Evolutionary conservation across 2,329 filamentous ascomycete species (phyloP).

Genomic region (Gaeumannomyces tritici): DNA sequence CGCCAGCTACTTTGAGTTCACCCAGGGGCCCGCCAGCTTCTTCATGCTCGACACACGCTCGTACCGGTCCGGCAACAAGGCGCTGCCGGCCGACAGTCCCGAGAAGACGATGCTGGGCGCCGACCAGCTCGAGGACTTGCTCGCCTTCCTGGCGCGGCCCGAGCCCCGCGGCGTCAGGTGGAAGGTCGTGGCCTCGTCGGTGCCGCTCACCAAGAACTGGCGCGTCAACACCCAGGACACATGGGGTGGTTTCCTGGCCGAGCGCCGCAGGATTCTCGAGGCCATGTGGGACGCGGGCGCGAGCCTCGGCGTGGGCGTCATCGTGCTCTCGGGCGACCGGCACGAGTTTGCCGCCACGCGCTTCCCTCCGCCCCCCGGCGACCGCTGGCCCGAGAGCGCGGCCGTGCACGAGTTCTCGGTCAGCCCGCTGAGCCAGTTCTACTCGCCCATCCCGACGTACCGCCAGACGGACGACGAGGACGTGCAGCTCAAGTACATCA

Average conservation of each 20-base stretch:
- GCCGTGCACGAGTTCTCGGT: constrained; percentile 86
- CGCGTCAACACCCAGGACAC: constrained; percentile 79
- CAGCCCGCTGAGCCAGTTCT: constrained; percentile 89
- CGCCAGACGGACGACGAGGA: constrained; percentile 73
- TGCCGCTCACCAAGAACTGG: constrained; percentile 98
- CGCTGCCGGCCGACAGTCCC: constrained; percentile 45
- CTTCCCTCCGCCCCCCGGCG: constrained; percentile 50
- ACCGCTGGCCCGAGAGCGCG: constrained; percentile 52
- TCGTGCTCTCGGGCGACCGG: constrained; percentile 83
- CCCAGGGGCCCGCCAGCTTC: constrained; percentile 82
- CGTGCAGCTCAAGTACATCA: constrained; percentile 75
- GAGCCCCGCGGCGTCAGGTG: constrained; percentile 73
- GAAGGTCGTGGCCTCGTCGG: constrained; percentile 86
- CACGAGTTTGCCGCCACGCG: constrained; percentile 93
- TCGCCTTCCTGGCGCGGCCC: constrained; percentile 64
- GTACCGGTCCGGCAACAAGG: constrained; percentile 61
- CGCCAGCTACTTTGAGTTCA: constrained; percentile 82
- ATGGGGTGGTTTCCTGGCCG: constrained; percentile 83
- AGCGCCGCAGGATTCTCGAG: constrained; percentile 71
- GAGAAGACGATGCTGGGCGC: constrained; percentile 82
- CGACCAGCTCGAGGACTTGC: constrained; percentile 68
- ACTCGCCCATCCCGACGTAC: constrained; percentile 77
- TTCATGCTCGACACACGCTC: constrained; percentile 91
- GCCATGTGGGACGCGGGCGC: constrained; percentile 86
- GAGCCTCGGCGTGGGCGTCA: constrained; percentile 59